A percentile compares a stretch with the other conserved stretches of the same genome.
These are phyloP conservation scores for Garcia nutans DNA, from an alignment of 345 rosid species.

Conservation along the genomic window DNA sequence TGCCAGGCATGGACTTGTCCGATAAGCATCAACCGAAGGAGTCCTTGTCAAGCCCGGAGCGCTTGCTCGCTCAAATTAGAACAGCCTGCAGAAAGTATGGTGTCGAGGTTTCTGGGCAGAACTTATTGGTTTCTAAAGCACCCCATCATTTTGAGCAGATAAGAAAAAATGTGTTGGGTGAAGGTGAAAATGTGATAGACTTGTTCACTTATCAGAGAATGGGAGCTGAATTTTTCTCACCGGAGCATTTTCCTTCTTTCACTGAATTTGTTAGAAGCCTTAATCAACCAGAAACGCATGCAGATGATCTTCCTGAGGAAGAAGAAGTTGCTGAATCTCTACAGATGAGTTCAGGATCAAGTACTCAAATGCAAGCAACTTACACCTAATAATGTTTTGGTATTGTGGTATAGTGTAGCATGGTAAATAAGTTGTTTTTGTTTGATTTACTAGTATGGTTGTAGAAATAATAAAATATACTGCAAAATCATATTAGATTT, in stretches of 20 bases:
- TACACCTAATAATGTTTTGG: background rate
- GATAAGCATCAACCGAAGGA: conserved; percentile 53
- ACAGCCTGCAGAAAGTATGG: conserved; percentile 59
- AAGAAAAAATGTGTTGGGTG: conserved; percentile 48
- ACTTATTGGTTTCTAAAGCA: conserved; percentile 40
- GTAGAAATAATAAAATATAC: too few species aligned
- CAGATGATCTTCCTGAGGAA: conserved; percentile 49
- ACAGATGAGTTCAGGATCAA: conserved; percentile 27
- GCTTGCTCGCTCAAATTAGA: conserved; percentile 54
- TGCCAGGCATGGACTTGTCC: conserved; percentile 83
- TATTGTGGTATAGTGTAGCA: too few species aligned
- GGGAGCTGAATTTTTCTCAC: conserved; percentile 97
- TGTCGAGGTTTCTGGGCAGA: conserved; percentile 74
- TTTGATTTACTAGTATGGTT: too few species aligned
- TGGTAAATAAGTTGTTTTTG: too few species aligned
- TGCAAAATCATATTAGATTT: too few species aligned
- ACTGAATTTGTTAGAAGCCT: conserved; percentile 65
- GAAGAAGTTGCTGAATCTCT: conserved; percentile 33
- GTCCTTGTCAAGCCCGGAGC: conserved; percentile 63
- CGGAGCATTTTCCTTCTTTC: conserved; percentile 80
- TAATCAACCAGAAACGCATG: conserved; percentile 43
- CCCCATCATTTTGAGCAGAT: conserved; percentile 64
- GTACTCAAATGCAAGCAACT: conserved; percentile 46
- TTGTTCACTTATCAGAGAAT: conserved; percentile 83
- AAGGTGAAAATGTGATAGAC: conserved; percentile 38